phyloP scores from a whole-genome alignment of 441 rosid species.

The Syzygium syzygioides region DNA sequence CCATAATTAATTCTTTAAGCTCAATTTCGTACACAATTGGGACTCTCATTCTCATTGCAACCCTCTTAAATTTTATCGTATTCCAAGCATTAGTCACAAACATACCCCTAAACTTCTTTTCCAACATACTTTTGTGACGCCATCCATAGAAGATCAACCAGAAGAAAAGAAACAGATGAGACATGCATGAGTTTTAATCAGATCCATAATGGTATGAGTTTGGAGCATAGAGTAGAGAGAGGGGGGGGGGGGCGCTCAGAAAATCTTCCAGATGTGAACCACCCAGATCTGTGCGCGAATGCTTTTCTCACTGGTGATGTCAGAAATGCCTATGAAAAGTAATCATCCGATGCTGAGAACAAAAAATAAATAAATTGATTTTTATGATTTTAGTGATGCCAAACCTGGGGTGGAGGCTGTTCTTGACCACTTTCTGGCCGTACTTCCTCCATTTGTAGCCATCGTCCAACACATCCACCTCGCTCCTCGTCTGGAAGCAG shows the following conservation, averaged over 20 bases:
- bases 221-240: not conserved
- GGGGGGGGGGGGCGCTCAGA: not conserved
- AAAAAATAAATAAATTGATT: not conserved
- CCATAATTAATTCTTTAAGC: not conserved
- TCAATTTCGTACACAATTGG: not conserved
- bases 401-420: conserved; percentile 97
- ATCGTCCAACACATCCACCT: conserved; percentile 89
- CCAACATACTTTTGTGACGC: not conserved
- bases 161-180: not conserved
- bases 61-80: not conserved
- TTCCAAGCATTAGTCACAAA: not conserved
- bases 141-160: not conserved
- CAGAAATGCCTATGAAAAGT: not conserved
- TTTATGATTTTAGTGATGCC: not conserved
- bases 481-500: conserved; percentile 96
- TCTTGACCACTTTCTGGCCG: conserved; percentile 96
- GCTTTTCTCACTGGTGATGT: not conserved
- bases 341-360: not conserved
- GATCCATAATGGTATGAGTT: not conserved
- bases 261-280: not conserved
- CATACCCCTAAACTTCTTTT: not conserved
- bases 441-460: conserved; percentile 99
- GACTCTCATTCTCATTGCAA: not conserved
- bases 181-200: not conserved
- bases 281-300: not conserved